Evolutionary conservation across 2,329 filamentous ascomycete species (phyloP), one percentile per base, ranked within the genome.

Genomic region (Leptographium galeiforme): DNA sequence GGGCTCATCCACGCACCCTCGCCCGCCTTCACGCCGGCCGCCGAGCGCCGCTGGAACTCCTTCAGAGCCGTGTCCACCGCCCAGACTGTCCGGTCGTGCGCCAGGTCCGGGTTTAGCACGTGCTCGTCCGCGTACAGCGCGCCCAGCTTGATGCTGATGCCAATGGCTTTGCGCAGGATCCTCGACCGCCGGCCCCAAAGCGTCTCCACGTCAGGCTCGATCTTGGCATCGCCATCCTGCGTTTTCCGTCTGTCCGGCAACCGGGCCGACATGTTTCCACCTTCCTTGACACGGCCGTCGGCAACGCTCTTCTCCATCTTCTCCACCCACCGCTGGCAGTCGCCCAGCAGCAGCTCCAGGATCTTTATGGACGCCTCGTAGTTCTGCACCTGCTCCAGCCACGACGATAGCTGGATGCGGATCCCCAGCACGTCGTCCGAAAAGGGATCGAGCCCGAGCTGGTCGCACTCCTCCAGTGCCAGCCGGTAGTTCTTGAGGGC

Each of bases 401-500:
- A 82, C 11, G 77, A 76, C 1, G 88, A 82, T 10, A 95, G 75
- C 64, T 90, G 82, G 50, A 97, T 83, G 63, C 89, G 88, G 51
- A 97, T 82, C 10, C 93, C 93, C 60, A 96, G 76, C 38, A 96
- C 84, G 65, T 96, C 90, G 61, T 96, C 87, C 5, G 87, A 90
- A 65, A 90, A 94, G 0, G 87, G 88, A 63, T 97, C 89, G 71
- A 98, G 79, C 0, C 82, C 81, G 50, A 85, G 64, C 62, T 88
- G 82, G 50, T 82, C 72, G 54, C 89, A 89, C 51, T 85, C 76
- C 57, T 82, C 74, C 54, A 97, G 73, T 4, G 90, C 89, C 59
- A 85, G 78, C 61, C 83, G 83, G 66, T 95, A 97, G 66, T 88
- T 88, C 60, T 88, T 85, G 55, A 94, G 73, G 1, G 91, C 90